Percentiles rank a stretch among this genome's conserved stretches.
Evolutionary conservation across 2,329 filamentous ascomycete genomes (phyloP).

Genomic region (Nemania serpens): DNA sequence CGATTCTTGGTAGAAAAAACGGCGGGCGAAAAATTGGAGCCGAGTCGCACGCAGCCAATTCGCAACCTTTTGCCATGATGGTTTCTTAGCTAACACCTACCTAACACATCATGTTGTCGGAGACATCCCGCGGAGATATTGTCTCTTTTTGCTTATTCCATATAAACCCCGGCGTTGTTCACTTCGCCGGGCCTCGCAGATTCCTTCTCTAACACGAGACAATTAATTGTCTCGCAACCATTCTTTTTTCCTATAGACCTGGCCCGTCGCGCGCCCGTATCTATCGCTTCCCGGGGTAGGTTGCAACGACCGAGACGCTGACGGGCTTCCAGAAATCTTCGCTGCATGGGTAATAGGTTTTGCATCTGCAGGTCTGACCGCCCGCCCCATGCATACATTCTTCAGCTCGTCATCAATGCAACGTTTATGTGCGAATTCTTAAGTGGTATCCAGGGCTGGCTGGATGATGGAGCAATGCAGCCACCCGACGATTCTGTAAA

Average conservation of each 20-base stretch:
- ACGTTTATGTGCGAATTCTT: slow-evolving; percentile 13
- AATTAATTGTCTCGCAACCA: background rate
- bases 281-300: slow-evolving; percentile 29
- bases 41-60: background rate
- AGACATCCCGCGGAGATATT: too few species aligned
- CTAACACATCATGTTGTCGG: too few species aligned
- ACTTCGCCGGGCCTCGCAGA: too few species aligned
- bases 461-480: slow-evolving; percentile 25
- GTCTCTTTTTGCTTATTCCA: too few species aligned
- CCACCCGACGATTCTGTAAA: slow-evolving; percentile 4
- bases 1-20: background rate
- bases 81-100: background rate
- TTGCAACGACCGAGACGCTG: slow-evolving; percentile 29
- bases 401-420: slow-evolving; percentile 32
- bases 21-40: background rate
- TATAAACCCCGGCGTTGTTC: too few species aligned
- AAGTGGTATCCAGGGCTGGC: background rate
- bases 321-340: slow-evolving; percentile 39
- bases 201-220: background rate
- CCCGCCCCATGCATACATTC: slow-evolving; percentile 30
- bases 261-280: background rate
- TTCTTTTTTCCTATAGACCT: background rate
- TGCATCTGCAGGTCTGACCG: slow-evolving; percentile 30
- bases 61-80: background rate
- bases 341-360: slow-evolving; percentile 34